Conservation (phyloP, 805 yeast genomes). For the Teunomyces gatunensis region DNA sequence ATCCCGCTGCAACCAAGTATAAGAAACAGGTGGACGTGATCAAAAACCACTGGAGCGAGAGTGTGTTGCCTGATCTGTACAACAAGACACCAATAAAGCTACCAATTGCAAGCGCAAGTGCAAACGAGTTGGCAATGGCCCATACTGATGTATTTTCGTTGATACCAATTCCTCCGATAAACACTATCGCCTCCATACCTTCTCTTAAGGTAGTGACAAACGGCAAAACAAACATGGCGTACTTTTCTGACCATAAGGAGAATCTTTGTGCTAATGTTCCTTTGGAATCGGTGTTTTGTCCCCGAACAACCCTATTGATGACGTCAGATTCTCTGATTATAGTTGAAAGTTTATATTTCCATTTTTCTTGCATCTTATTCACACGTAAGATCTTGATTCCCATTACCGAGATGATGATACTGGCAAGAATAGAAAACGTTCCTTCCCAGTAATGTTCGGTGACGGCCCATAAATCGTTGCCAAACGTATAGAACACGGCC, state of each 20-base stretch:
- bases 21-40: constrained; percentile 75
- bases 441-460: constrained; percentile 52
- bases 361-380: constrained; percentile 43
- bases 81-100: constrained; percentile 60
- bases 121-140: constrained; percentile 58
- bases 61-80: constrained; percentile 75
- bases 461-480: constrained; percentile 43
- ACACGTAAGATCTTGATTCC: constrained; percentile 44
- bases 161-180: constrained; percentile 80
- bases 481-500: constrained; percentile 38
- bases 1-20: constrained; percentile 83
- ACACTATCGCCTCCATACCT: constrained; percentile 89
- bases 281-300: constrained; percentile 2
- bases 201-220: constrained; percentile 84
- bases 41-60: constrained; percentile 72
- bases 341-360: constrained; percentile 38
- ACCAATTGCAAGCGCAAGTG: constrained; percentile 60
- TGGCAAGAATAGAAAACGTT: constrained; percentile 41
- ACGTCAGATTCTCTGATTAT: constrained; percentile 24
- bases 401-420: constrained; percentile 45
- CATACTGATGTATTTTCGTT: constrained; percentile 22
- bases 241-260: constrained; percentile 42
- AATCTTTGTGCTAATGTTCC: constrained; percentile 8
- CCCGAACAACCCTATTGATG: constrained; percentile 16
- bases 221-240: constrained; percentile 75